Evolutionary conservation across 108 stramenopile species (phyloP).

Genomic region (Nitzschia sp.): DNA sequence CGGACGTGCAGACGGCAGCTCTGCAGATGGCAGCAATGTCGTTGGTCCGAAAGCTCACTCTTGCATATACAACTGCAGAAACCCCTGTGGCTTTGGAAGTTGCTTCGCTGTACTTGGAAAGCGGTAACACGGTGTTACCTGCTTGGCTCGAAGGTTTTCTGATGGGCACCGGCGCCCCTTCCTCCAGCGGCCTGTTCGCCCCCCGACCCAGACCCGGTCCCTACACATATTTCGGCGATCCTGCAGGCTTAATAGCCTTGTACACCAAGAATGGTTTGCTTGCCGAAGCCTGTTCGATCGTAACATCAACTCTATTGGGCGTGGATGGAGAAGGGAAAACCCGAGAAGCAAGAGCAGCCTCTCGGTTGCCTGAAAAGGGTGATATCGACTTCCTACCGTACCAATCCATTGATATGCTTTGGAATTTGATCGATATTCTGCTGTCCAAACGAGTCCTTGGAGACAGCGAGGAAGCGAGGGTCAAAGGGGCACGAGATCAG

Average conservation of each 20-base stretch:
- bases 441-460: slow-evolving; percentile 19
- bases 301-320: slow-evolving; percentile 33
- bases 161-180: slow-evolving; percentile 26
- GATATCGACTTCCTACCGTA: slow-evolving; percentile 81
- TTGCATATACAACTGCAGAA: slow-evolving; percentile 45
- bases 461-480: slow-evolving; percentile 2
- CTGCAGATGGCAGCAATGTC: slow-evolving; percentile 31
- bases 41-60: slow-evolving; percentile 50
- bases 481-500: slow-evolving; percentile 30
- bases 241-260: slow-evolving; percentile 58
- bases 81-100: slow-evolving; percentile 62
- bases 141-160: slow-evolving; percentile 73
- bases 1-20: background rate
- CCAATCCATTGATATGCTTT: slow-evolving; percentile 69
- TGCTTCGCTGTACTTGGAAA: slow-evolving; percentile 48
- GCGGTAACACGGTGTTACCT: slow-evolving; percentile 43
- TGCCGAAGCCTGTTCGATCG: slow-evolving; percentile 65
- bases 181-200: slow-evolving; percentile 52
- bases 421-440: slow-evolving; percentile 58
- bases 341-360: slow-evolving; percentile 28
- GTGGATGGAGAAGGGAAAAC: slow-evolving; percentile 8
- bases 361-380: slow-evolving; percentile 78
- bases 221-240: slow-evolving; percentile 42
- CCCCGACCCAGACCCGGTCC: slow-evolving; percentile 12
- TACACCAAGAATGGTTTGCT: slow-evolving; percentile 67